phyloP scores from a whole-genome alignment of 768 basidiomycete genomes.

The Auriscalpium microsporum region DNA sequence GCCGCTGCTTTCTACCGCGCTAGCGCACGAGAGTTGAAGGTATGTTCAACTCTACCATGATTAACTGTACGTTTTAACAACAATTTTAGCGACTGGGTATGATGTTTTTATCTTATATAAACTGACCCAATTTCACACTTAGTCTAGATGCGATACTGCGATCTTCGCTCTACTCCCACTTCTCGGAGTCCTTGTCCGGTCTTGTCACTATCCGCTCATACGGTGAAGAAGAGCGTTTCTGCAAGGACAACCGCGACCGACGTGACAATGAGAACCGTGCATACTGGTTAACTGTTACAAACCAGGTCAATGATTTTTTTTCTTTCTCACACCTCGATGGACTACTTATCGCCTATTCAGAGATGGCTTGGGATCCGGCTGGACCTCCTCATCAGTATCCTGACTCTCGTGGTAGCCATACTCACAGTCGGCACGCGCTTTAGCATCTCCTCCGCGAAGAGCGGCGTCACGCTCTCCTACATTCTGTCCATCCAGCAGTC shows the following conservation, averaged over 20 bases:
- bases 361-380: conserved; percentile 86
- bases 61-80: no score
- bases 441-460: conserved; percentile 70
- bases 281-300: conserved; percentile 1
- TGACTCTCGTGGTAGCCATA: conserved; percentile 74
- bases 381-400: conserved; percentile 66
- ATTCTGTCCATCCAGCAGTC: conserved; percentile 64
- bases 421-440: conserved; percentile 69
- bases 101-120: conserved; percentile 21
- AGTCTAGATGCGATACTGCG: conserved; percentile 70
- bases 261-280: conserved; percentile 76
- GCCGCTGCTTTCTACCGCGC: conserved; percentile 77
- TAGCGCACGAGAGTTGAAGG: conserved; percentile 78
- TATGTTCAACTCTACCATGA: no score
- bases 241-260: conserved; percentile 60
- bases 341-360: conserved; percentile 28
- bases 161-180: conserved; percentile 83
- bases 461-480: conserved; percentile 69
- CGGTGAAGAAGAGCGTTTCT: conserved; percentile 69
- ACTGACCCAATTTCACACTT: background rate
- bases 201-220: conserved; percentile 85
- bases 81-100: conserved; percentile 33
- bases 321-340: no score
- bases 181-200: conserved; percentile 85
- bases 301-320: no score